Base-by-base conservation (phyloP, 2,329 filamentous ascomycete genomes). In the Penicillium freii region DNA sequence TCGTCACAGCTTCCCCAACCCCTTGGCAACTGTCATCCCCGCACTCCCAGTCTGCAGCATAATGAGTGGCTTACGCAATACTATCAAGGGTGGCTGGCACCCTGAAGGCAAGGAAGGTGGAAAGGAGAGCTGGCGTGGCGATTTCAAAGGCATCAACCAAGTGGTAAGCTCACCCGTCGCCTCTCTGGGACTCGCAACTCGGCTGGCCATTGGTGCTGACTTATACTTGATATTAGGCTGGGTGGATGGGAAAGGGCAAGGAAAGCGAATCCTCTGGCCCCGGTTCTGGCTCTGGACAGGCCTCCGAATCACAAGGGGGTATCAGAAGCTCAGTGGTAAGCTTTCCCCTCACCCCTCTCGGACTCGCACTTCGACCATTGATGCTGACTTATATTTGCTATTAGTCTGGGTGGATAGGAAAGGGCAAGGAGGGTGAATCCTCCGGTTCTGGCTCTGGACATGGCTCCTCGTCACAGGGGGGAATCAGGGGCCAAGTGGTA, bases 321-420 rank as follows among this genome's bases (percentile, higher is more conserved):
- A 45, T 45, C n/a, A 45, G 43, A 45, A 4, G 27, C n/a, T 45
- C 43, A 77, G 80, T 81, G 73, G 82, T 84, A 71, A 69, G 77
- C 72, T 60, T 11, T 6, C 11, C 19, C 4, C 19, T 40, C 27
- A 33, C 38, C 25, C 33, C 55, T 43, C 23, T 49, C 40, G 51
- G 54, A 19, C 39, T 45, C 19, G 31, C 54, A 54, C 10, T 27
- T 40, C 48, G 43, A 39, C 54, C 53, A 49, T 61, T 67, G 53
- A 67, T 57, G 10, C 36, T 53, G 23, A 55, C 59, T 40, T 59
- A 44, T 59, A 38, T 21, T 42, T 44, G 38, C 42, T 61, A 21
- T 6, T 23, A 86, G 83, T 80, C 81, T 59, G 82, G 82, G 64
- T 83, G 81, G 81, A 78, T 86, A 69, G 82, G 84, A 49, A 81